phyloP scores from a whole-genome alignment of 805 yeast genomes.

The Yarrowia deformans region DNA sequence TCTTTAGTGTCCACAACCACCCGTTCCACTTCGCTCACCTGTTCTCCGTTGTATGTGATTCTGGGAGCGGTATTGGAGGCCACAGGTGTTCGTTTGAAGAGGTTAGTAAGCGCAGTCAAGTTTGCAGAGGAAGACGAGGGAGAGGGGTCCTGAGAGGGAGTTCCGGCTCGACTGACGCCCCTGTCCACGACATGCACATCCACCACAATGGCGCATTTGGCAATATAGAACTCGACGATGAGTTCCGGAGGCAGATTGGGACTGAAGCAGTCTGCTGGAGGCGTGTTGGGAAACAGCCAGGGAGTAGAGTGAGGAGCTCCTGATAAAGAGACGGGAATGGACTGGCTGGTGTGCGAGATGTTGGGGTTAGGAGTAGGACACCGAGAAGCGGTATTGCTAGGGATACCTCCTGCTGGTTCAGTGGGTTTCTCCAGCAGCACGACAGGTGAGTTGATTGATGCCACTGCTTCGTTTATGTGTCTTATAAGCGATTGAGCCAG shows the following conservation, averaged over 20 bases:
- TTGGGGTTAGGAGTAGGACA: constrained; percentile 28
- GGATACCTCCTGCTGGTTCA: constrained; percentile 31
- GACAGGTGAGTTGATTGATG: constrained; percentile 29
- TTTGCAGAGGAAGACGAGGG: constrained; percentile 18
- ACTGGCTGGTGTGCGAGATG: constrained; percentile 25
- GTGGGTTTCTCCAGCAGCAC: constrained; percentile 18
- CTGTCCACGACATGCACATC: constrained; percentile 32
- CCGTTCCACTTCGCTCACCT: constrained; percentile 21
- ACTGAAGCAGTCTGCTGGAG: constrained; percentile 19
- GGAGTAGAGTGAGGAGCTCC: constrained; percentile 11
- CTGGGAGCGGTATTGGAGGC: constrained; percentile 4
- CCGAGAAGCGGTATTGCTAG: neutral
- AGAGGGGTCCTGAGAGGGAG: constrained; percentile 12
- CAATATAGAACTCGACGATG: constrained; percentile 37
- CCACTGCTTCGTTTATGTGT: constrained; percentile 28
- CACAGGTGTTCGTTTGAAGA: constrained; percentile 19
- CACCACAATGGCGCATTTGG: constrained; percentile 30
- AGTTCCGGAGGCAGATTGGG: constrained; percentile 33
- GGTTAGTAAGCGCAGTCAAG: constrained; percentile 17
- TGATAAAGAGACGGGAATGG: constrained; percentile 14
- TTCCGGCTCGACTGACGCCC: constrained; percentile 17
- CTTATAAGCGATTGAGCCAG: constrained; percentile 12
- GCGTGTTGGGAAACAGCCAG: constrained; percentile 31
- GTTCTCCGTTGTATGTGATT: constrained; percentile 26
- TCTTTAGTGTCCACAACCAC: constrained; percentile 36